Evolutionary conservation across 2,329 filamentous ascomycete genomes (phyloP).

Genomic region (Sporothrix euskadiensis): DNA sequence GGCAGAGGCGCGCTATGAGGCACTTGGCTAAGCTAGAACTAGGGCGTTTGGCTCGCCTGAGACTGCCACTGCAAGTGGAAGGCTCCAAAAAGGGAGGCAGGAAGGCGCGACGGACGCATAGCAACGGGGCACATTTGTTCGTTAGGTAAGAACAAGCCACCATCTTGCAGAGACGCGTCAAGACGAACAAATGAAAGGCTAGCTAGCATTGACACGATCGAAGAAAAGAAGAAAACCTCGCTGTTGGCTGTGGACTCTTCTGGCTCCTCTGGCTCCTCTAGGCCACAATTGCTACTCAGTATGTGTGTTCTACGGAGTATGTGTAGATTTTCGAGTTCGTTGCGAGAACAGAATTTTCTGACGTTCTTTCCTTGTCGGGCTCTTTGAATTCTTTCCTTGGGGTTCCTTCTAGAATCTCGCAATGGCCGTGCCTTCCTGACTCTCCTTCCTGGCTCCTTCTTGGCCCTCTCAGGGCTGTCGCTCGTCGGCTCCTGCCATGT

Average conservation of each 20-base stretch:
- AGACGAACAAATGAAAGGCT: neutral
- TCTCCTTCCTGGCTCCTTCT: too few relatives aligned
- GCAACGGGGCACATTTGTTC: neutral
- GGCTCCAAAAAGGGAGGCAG: neutral
- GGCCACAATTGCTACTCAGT: too few relatives aligned
- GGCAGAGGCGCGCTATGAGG: conserved; percentile 5
- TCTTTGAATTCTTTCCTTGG: too few relatives aligned
- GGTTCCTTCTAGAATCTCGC: too few relatives aligned
- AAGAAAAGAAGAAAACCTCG: neutral
- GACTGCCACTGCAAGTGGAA: neutral
- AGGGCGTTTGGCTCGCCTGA: neutral
- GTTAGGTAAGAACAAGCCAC: conserved; percentile 9
- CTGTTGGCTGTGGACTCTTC: neutral
- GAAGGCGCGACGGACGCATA: neutral
- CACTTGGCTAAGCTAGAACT: neutral
- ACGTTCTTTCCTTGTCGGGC: too few relatives aligned
- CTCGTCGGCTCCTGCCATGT: neutral
- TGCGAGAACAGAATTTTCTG: neutral
- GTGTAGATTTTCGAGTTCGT: too few relatives aligned
- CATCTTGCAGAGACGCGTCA: neutral
- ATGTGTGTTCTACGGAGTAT: too few relatives aligned
- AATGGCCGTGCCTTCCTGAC: too few relatives aligned
- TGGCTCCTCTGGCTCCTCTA: neutral
- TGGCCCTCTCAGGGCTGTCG: neutral
- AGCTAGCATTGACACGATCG: neutral